Evolutionary conservation across 257 asterid genomes (phyloP).

Genomic region (Misopates orontium): DNA sequence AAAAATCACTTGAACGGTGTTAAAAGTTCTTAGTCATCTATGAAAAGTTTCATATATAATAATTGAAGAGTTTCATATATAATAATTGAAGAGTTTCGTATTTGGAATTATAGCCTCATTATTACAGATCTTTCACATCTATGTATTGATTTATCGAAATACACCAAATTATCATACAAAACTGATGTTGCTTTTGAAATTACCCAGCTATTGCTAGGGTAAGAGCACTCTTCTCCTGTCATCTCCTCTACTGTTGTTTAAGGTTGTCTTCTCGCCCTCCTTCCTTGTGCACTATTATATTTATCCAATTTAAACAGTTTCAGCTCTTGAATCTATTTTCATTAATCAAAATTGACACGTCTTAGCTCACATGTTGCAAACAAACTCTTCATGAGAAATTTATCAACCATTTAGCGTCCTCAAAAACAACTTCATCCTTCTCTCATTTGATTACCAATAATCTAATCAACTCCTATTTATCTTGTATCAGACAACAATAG

Average conservation of each 20-base stretch:
- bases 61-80: background rate
- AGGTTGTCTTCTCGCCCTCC: slow-evolving; percentile 1
- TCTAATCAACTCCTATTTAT: slow-evolving; percentile 6
- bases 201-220: slow-evolving; percentile 10
- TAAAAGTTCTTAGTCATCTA: slow-evolving; percentile 3
- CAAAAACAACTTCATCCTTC: background rate
- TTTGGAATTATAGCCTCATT: background rate
- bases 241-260: background rate
- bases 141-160: too few species aligned
- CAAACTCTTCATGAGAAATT: background rate
- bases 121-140: too few species aligned
- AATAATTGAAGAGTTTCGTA: too few species aligned
- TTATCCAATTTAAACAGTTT: background rate
- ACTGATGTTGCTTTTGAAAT: background rate
- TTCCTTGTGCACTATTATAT: background rate
- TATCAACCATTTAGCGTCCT: background rate
- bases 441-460: background rate
- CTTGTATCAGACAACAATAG: background rate
- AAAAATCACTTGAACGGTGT: background rate
- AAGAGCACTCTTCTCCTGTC: background rate
- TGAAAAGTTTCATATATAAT: background rate
- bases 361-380: background rate
- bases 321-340: slow-evolving; percentile 3
- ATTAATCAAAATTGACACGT: background rate
- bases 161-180: too few species aligned